Base-by-base conservation (phyloP, 2,329 filamentous ascomycete species). In the Cladosporium austrohemisphaericum region DNA sequence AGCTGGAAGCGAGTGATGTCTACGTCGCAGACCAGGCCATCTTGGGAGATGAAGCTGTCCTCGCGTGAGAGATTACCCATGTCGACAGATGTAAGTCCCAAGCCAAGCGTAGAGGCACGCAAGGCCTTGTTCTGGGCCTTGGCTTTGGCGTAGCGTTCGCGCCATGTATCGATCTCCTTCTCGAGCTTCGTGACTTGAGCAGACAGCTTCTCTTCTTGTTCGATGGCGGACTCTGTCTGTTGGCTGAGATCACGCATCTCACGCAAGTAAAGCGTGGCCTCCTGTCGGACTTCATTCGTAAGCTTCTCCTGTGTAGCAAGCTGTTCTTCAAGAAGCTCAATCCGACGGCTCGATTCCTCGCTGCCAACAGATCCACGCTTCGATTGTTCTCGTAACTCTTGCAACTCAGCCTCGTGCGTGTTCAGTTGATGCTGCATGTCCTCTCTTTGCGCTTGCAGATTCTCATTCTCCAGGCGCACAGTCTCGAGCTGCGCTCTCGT, bases 1-100 rank as follows among this genome's bases (percentile, higher is more conserved):
- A 97, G 85, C 68, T 98, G 93, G 73, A 95, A 97, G 63, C 88
- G 91, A 43, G 92, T 96, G 57, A 98, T 83, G 65, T 96, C 87
- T 10, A 96, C 80, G 68, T 96, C 93, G 69, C 88, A 91, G 59
- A 98, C 83, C 18, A 93, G 68, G 5, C 93, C 93, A 52, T 83
- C 79, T 10, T 84, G 79, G 29, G 85, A 61, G 29, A 68, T 53
- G 18, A 67, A 49, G 20, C 77, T 81, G 61, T 79, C 79, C 45
- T 88, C 83, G 43, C 80, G 79, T 2, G 44, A 38, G 55, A 83
- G 80, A 56, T 78, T 80, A 41, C 79, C 80, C n/a, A 84, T 83
- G 57, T 92, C 84, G 43, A 60, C 54, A 14, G 57, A 52, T n/a
- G 55, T 55, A 53, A 85, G 80, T 6, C 85, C 81, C 35, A 94